Evolutionary conservation across 2,329 filamentous ascomycete species (phyloP).

Genomic region (Nemania serpens): DNA sequence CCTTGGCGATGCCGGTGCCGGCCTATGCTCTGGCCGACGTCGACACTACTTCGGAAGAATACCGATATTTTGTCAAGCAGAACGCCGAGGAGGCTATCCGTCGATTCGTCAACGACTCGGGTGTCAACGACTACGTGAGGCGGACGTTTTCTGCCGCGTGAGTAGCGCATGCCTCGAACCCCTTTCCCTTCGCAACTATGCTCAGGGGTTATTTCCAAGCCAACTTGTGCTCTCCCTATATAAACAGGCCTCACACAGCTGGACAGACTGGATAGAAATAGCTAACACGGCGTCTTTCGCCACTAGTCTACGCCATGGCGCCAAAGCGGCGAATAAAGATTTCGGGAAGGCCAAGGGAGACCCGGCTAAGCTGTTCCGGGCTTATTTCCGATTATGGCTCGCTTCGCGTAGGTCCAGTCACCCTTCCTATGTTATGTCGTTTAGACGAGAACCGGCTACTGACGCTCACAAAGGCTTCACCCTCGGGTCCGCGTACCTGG

Average conservation of each 20-base stretch:
- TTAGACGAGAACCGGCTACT: neutral
- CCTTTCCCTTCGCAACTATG: neutral
- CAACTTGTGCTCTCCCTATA: too few species aligned
- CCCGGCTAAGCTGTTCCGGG: conserved; percentile 43
- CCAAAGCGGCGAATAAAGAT: conserved; percentile 12
- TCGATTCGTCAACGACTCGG: conserved; percentile 32
- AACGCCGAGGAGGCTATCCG: conserved; percentile 40
- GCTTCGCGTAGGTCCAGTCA: conserved; percentile 48
- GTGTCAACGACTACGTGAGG: conserved; percentile 36
- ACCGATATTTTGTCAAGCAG: conserved; percentile 44
- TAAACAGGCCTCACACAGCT: too few species aligned
- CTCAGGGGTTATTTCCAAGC: too few species aligned
- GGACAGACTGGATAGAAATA: neutral
- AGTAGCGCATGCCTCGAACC: conserved; percentile 22
- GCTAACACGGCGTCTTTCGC: conserved; percentile 5
- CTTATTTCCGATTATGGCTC: conserved; percentile 53
- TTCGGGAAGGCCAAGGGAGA: conserved; percentile 34
- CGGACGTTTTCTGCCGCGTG: conserved; percentile 40
- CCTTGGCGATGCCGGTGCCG: conserved; percentile 40
- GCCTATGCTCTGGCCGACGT: conserved; percentile 50
- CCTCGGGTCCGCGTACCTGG: conserved; percentile 50
- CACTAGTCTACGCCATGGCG: conserved; percentile 18
- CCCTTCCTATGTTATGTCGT: too few species aligned
- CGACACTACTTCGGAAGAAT: conserved; percentile 40
- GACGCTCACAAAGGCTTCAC: conserved; percentile 46